These are phyloP conservation scores for Neopestalotiopsis clavispora DNA, from an alignment of 2,329 filamentous ascomycete species.

Conservation along the genomic window DNA sequence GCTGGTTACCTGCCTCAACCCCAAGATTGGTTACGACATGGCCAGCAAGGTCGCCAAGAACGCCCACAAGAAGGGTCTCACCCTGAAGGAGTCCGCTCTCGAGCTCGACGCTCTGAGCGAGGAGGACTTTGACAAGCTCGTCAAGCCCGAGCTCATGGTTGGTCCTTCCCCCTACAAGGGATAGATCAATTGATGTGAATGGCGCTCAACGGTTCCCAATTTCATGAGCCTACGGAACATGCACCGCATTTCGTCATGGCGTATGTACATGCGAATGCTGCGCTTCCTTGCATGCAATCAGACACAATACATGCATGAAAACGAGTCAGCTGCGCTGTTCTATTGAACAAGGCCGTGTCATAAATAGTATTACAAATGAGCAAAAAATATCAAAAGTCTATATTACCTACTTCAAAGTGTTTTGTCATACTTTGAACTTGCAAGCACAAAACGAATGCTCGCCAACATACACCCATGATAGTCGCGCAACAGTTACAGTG, in stretches of 20 bases:
- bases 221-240: not conserved
- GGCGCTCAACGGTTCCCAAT: not conserved
- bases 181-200: slow-evolving; percentile 30
- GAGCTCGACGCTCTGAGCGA: slow-evolving; percentile 88
- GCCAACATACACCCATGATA: no score
- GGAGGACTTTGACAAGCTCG: slow-evolving; percentile 88
- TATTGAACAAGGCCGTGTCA: no score
- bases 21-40: slow-evolving; percentile 97
- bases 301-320: no score
- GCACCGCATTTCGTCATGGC: not conserved
- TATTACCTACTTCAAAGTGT: not conserved
- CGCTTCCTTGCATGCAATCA: not conserved
- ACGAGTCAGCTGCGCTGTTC: no score
- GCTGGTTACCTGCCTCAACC: slow-evolving; percentile 97
- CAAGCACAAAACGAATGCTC: no score
- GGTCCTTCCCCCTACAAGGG: slow-evolving; percentile 71
- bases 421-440: not conserved
- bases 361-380: slow-evolving; percentile 13
- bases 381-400: slow-evolving; percentile 24
- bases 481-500: no score
- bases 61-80: slow-evolving; percentile 96
- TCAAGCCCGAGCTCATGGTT: slow-evolving; percentile 95
- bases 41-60: slow-evolving; percentile 97
- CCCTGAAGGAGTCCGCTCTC: slow-evolving; percentile 91
- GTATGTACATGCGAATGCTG: not conserved